phyloP scores from a whole-genome alignment of 192 early-diverging fungal species.

The Coemansia nantahalensis region DNA sequence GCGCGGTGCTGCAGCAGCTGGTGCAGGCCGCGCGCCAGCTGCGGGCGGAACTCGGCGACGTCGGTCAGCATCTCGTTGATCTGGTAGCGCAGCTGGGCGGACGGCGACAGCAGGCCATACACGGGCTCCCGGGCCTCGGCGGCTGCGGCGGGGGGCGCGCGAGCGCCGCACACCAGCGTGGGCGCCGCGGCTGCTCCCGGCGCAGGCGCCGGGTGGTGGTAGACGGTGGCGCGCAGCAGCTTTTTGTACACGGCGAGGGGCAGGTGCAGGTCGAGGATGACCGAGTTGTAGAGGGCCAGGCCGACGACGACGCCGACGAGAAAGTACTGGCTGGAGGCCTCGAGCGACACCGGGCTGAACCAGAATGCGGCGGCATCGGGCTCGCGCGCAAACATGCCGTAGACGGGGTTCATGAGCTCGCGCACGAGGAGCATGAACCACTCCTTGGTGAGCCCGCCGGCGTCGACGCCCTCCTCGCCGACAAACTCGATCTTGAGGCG shows the following conservation, averaged over 20 bases:
- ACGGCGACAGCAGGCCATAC: conserved; percentile 35
- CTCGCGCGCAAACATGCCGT: conserved; percentile 81
- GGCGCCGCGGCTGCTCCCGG: background rate
- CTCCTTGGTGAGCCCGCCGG: conserved; percentile 95
- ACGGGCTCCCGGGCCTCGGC: conserved; percentile 28
- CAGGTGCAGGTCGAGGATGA: conserved; percentile 84
- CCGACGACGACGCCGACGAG: conserved; percentile 91
- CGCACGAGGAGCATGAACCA: conserved; percentile 94
- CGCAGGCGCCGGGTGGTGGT: conserved; percentile 13
- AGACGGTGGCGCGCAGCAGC: conserved; percentile 56
- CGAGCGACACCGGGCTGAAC: conserved; percentile 77
- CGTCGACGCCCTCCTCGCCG: conserved; percentile 93
- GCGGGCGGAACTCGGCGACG: conserved; percentile 68
- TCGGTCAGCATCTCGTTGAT: conserved; percentile 73
- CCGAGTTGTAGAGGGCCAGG: conserved; percentile 91
- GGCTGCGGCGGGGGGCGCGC: background rate
- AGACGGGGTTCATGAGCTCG: conserved; percentile 90
- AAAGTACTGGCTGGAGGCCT: conserved; percentile 80
- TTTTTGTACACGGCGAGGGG: conserved; percentile 87
- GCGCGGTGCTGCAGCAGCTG: conserved; percentile 77
- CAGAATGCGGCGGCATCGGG: conserved; percentile 55
- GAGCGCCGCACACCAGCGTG: conserved; percentile 1
- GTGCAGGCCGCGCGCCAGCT: conserved; percentile 76
- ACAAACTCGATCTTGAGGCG: conserved; percentile 88
- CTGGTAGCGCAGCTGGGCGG: conserved; percentile 48